Conservation (phyloP, 345 rosid species). For the Salix suchowensis region DNA sequence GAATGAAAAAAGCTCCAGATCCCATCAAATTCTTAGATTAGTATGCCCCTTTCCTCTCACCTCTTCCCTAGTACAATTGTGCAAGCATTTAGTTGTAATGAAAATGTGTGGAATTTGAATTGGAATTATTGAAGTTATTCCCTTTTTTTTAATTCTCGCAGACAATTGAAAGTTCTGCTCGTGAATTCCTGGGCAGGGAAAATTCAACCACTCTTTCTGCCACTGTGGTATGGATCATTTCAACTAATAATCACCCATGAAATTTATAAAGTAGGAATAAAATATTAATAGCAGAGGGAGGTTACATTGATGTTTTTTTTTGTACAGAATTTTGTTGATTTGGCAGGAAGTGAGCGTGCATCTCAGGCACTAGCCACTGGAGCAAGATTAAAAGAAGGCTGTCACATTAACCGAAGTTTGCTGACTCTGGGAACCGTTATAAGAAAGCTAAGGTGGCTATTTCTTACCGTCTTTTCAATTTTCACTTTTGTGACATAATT, state of each 20-base stretch:
- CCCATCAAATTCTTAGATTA: slow-evolving; percentile 97
- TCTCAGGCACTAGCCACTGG: slow-evolving; percentile 90
- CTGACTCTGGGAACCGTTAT: slow-evolving; percentile 91
- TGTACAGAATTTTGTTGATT: slow-evolving; percentile 81
- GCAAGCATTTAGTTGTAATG: slow-evolving; percentile 7
- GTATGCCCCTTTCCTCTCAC: slow-evolving; percentile 29
- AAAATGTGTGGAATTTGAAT: not conserved
- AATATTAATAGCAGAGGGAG: not conserved
- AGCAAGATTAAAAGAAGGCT: slow-evolving; percentile 90
- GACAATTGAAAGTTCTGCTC: slow-evolving; percentile 94
- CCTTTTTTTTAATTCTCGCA: slow-evolving; percentile 25
- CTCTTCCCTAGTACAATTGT: not conserved
- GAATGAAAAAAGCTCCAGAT: slow-evolving; percentile 96
- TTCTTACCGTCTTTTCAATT: not conserved
- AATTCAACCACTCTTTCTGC: slow-evolving; percentile 85
- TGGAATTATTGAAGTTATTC: slow-evolving; percentile 3
- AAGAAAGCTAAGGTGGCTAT: slow-evolving; percentile 80
- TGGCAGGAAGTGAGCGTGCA: slow-evolving; percentile 98
- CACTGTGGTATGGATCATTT: slow-evolving; percentile 64
- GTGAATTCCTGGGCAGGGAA: slow-evolving; percentile 88
- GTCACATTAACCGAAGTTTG: slow-evolving; percentile 94
- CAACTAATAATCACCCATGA: not conserved
- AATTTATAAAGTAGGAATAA: not conserved
- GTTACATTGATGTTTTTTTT: slow-evolving; percentile 9
- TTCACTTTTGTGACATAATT: not conserved